Evolutionary conservation across 352 stramenopile species (phyloP).

Genomic region (Elongisporangium undulatum): DNA sequence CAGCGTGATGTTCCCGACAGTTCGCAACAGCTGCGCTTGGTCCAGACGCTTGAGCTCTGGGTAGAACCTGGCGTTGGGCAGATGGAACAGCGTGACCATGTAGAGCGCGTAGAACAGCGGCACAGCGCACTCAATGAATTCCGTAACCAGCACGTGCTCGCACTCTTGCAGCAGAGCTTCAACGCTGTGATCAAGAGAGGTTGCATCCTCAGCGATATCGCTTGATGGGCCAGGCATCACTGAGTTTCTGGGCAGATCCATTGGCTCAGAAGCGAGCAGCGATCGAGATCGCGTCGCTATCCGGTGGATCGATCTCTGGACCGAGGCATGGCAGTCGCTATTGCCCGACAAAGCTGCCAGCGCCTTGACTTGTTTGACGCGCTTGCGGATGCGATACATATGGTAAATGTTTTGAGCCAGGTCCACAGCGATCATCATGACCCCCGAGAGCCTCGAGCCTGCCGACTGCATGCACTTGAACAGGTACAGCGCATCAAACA

Average conservation of each 20-base stretch:
- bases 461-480: neutral
- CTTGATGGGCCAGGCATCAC: neutral
- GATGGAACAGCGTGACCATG: slow-evolving; percentile 15
- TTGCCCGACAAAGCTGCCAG: too few species aligned
- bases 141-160: slow-evolving; percentile 25
- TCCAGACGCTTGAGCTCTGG: neutral
- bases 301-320: too few species aligned
- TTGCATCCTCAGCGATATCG: neutral
- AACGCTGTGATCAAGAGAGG: neutral
- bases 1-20: neutral
- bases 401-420: too few species aligned
- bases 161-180: slow-evolving; percentile 23
- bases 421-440: too few species aligned
- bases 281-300: too few species aligned
- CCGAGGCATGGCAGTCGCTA: too few species aligned
- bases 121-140: slow-evolving; percentile 27
- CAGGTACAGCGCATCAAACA: neutral
- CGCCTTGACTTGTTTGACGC: neutral
- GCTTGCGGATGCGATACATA: too few species aligned
- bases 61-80: slow-evolving; percentile 25
- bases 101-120: slow-evolving; percentile 27
- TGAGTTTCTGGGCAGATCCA: neutral
- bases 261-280: too few species aligned
- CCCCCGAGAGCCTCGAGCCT: too few species aligned
- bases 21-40: neutral